A percentile compares a stretch with the other conserved stretches of the same genome.
Conservation (phyloP, 169 alveolate genomes). For the Amoebophrya sp. region DNA sequence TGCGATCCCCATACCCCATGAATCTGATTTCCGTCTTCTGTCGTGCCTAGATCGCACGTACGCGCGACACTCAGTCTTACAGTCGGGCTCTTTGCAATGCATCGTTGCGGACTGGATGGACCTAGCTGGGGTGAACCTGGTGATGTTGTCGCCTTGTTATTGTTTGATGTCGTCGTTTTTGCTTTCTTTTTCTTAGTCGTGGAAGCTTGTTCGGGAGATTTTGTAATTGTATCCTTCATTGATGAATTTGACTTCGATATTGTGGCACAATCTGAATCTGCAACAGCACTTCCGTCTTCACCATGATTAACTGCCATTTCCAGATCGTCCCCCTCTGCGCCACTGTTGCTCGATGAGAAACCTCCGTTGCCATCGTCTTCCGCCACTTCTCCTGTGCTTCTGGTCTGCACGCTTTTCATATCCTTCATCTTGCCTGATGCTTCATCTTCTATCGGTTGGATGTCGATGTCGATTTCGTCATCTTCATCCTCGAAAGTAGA, state of each 20-base stretch:
- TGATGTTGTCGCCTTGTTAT: too few relatives aligned
- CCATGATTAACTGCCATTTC: not conserved
- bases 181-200: too few relatives aligned
- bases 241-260: not conserved
- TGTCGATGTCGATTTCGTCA: too few relatives aligned
- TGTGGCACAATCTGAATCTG: too few relatives aligned
- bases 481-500: not conserved
- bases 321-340: not conserved
- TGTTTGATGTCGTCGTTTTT: too few relatives aligned
- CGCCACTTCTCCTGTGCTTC: not conserved
- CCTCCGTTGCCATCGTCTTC: not conserved
- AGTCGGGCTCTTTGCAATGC: too few relatives aligned
- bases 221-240: not conserved
- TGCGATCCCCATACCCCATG: not conserved
- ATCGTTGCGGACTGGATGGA: too few relatives aligned
- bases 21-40: constrained; percentile 16
- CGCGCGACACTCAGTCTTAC: not conserved
- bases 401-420: not conserved
- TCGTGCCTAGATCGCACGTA: not conserved
- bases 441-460: too few relatives aligned
- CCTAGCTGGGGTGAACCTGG: too few relatives aligned
- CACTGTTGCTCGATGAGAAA: not conserved
- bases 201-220: too few relatives aligned
- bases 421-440: too few relatives aligned
- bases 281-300: not conserved